A percentile compares a stretch with the other conserved stretches of the same genome.
phyloP scores from a whole-genome alignment of 805 yeast genomes.

The Spathaspora arborariae region DNA sequence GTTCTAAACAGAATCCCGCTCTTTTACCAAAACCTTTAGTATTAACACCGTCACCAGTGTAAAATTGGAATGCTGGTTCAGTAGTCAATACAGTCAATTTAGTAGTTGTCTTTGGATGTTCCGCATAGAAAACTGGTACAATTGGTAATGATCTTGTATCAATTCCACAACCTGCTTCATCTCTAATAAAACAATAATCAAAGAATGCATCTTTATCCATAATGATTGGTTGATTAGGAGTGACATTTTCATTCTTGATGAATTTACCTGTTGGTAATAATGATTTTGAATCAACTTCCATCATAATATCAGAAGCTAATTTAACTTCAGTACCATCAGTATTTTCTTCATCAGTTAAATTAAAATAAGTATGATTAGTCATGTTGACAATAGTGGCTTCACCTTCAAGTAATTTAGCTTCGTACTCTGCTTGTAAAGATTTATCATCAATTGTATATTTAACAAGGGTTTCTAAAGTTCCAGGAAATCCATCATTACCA shows the following conservation, averaged over 20 bases:
- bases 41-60: slow-evolving; percentile 53
- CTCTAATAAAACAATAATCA: slow-evolving; percentile 49
- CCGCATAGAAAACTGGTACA: slow-evolving; percentile 38
- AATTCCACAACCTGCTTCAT: slow-evolving; percentile 25
- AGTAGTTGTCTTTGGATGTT: slow-evolving; percentile 41
- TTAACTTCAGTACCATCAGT: slow-evolving; percentile 30
- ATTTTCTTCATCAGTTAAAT: slow-evolving; percentile 29
- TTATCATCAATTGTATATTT: slow-evolving; percentile 40
- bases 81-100: slow-evolving; percentile 47
- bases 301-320: slow-evolving; percentile 33
- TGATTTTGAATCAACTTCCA: slow-evolving; percentile 38
- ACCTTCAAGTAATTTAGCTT: slow-evolving; percentile 30
- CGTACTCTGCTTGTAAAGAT: slow-evolving; percentile 47
- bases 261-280: slow-evolving; percentile 46
- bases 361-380: slow-evolving; percentile 65
- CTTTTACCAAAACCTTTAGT: slow-evolving; percentile 35
- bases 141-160: slow-evolving; percentile 46
- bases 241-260: slow-evolving; percentile 20
- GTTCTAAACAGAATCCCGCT: slow-evolving; percentile 61
- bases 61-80: slow-evolving; percentile 65
- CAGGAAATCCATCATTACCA: slow-evolving; percentile 59
- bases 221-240: slow-evolving; percentile 16
- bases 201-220: slow-evolving; percentile 24
- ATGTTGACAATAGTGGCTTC: slow-evolving; percentile 51
- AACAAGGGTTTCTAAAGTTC: slow-evolving; percentile 45